phyloP scores from a whole-genome alignment of 2,329 filamentous ascomycete genomes.

The Xenoacremonium recifei region DNA sequence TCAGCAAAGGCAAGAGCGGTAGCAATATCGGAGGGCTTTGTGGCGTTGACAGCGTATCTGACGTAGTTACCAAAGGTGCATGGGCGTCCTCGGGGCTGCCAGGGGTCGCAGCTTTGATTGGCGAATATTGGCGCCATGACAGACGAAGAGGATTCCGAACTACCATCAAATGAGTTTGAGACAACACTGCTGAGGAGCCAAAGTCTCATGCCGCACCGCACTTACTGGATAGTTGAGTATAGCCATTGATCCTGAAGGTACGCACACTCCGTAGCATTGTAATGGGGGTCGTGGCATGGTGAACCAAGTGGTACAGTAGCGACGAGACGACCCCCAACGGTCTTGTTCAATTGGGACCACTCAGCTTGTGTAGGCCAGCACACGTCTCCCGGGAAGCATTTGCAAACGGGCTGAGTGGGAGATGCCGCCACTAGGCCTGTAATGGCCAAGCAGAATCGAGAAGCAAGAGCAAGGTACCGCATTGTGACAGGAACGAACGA shows the following conservation, averaged over 20 bases:
- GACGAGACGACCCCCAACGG: slow-evolving; percentile 50
- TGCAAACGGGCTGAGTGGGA: slow-evolving; percentile 28
- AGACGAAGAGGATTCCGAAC: slow-evolving; percentile 36
- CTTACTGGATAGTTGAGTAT: slow-evolving; percentile 34
- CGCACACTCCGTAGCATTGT: slow-evolving; percentile 43
- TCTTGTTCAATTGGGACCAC: slow-evolving; percentile 52
- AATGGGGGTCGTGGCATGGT: slow-evolving; percentile 49
- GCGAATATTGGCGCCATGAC: slow-evolving; percentile 39
- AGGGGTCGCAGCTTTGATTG: slow-evolving; percentile 38
- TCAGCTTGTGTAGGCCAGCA: slow-evolving; percentile 48
- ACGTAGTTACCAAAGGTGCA: slow-evolving; percentile 45
- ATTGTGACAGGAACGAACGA: not conserved
- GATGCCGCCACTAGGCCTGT: not conserved
- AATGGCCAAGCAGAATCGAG: not conserved
- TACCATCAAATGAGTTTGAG: slow-evolving; percentile 9
- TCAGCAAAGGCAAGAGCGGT: slow-evolving; percentile 36
- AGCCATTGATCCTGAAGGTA: slow-evolving; percentile 35
- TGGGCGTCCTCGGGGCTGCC: slow-evolving; percentile 32
- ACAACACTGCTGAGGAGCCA: not conserved
- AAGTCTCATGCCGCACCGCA: not conserved
- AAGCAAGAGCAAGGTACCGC: not conserved
- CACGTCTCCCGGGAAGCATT: slow-evolving; percentile 49
- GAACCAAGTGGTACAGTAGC: slow-evolving; percentile 51
- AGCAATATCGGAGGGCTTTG: slow-evolving; percentile 27
- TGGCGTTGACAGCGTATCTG: slow-evolving; percentile 36